Conservation (phyloP, 139 green algal species). For the Chlamydomonas incerta region DNA sequence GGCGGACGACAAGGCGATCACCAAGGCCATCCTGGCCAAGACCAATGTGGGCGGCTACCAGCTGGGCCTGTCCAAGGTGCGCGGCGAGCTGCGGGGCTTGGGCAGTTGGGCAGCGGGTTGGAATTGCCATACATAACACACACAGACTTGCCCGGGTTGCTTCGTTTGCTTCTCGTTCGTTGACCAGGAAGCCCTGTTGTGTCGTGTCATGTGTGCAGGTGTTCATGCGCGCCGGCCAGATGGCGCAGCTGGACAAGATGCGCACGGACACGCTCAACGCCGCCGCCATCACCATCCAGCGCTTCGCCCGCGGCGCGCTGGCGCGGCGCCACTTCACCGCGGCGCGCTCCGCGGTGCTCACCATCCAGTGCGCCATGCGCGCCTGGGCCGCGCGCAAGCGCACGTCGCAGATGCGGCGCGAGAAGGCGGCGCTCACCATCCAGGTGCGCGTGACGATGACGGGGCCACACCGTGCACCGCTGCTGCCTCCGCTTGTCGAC, state of each 20-base stretch:
- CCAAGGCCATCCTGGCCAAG: slow-evolving; percentile 50
- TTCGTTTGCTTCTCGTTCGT: too few relatives aligned
- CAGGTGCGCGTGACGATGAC: slow-evolving; percentile 35
- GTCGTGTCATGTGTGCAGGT: slow-evolving; percentile 55
- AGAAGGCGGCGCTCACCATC: slow-evolving; percentile 55
- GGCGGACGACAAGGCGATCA: slow-evolving; percentile 70
- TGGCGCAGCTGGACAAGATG: slow-evolving; percentile 94
- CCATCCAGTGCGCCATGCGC: slow-evolving; percentile 58
- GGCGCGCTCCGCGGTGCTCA: slow-evolving; percentile 22
- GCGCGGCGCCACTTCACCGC: slow-evolving; percentile 46
- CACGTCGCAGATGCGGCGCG: slow-evolving; percentile 54
- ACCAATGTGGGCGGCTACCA: slow-evolving; percentile 75
- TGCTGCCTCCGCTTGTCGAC: too few relatives aligned
- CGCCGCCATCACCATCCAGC: slow-evolving; percentile 84
- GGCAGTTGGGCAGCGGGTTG: too few relatives aligned
- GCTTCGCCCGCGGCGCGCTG: slow-evolving; percentile 72
- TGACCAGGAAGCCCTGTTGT: too few relatives aligned
- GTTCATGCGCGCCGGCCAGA: slow-evolving; percentile 90
- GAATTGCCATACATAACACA: too few relatives aligned
- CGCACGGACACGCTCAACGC: slow-evolving; percentile 87
- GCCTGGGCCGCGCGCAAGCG: slow-evolving; percentile 60
- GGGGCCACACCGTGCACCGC: too few relatives aligned
- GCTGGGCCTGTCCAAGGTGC: slow-evolving; percentile 86
- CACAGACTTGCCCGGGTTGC: too few relatives aligned
- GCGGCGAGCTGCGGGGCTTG: too few relatives aligned